A percentile compares a stretch with the other conserved stretches of the same genome.
Conservation (phyloP, 768 basidiomycete genomes). For the Termitomyces sp. region DNA sequence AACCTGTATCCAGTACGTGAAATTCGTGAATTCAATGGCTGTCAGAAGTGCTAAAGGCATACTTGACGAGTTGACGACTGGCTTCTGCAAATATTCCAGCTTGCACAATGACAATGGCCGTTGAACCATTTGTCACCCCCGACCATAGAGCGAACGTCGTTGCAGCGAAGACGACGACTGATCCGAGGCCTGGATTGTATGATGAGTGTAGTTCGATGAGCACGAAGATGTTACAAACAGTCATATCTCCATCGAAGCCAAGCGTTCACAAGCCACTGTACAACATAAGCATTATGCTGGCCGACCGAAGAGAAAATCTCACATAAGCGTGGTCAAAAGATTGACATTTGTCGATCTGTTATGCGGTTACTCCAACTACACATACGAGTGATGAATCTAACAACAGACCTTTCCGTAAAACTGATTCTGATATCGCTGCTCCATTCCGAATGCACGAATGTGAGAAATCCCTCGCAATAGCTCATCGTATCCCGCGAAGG, state of each 20-base stretch:
- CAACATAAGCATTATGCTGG: not conserved
- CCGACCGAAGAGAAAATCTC: slow-evolving; percentile 29
- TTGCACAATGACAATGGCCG: slow-evolving; percentile 72
- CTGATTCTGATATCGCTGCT: slow-evolving; percentile 59
- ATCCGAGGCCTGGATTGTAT: slow-evolving; percentile 52
- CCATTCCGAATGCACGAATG: slow-evolving; percentile 72
- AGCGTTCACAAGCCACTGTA: slow-evolving; percentile 63
- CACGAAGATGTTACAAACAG: slow-evolving; percentile 36
- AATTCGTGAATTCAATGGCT: not conserved
- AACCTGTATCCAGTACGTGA: slow-evolving; percentile 38
- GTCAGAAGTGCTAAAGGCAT: slow-evolving; percentile 13
- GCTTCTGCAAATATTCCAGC: slow-evolving; percentile 70
- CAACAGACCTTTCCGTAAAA: slow-evolving; percentile 54
- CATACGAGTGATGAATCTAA: slow-evolving; percentile 6
- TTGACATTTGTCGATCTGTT: slow-evolving; percentile 63
- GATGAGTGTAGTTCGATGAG: not conserved
- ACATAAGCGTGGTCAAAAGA: slow-evolving; percentile 72
- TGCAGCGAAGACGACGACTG: slow-evolving; percentile 65
- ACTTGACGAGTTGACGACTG: slow-evolving; percentile 62
- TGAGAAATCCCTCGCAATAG: slow-evolving; percentile 64
- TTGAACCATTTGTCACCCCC: slow-evolving; percentile 55
- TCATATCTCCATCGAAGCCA: slow-evolving; percentile 79
- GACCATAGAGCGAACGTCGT: slow-evolving; percentile 66
- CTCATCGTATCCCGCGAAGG: slow-evolving; percentile 75
- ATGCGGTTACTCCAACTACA: slow-evolving; percentile 31